These are phyloP conservation scores for Raffaelea deltoideospora DNA, from an alignment of 2,329 filamentous ascomycete genomes.

Conservation along the genomic window DNA sequence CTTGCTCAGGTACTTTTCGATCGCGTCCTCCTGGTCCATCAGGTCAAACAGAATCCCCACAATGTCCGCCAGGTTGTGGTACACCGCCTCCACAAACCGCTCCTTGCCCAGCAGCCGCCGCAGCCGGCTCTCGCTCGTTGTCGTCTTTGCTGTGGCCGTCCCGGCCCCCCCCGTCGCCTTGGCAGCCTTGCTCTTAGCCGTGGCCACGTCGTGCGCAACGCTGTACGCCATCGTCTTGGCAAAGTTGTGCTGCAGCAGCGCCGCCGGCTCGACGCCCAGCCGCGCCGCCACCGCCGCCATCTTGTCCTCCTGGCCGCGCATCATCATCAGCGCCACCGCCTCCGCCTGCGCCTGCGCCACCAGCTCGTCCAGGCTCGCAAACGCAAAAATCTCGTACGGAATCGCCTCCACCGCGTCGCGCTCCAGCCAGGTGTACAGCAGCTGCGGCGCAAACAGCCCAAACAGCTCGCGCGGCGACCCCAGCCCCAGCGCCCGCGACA, in stretches of 20 bases:
- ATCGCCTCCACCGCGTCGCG: conserved; percentile 51
- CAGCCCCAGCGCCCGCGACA: conserved; percentile 52
- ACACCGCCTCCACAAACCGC: conserved; percentile 45
- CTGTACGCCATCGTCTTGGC: conserved; percentile 70
- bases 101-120: conserved; percentile 55
- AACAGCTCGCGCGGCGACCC: conserved; percentile 58
- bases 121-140: conserved; percentile 54
- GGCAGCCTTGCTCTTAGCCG: conserved; percentile 20
- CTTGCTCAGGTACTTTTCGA: conserved; percentile 52
- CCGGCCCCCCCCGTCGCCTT: conserved; percentile 37
- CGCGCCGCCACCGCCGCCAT: conserved; percentile 42
- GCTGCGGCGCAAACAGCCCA: conserved; percentile 68
- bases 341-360: conserved; percentile 60
- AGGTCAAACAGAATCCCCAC: conserved; percentile 61
- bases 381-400: conserved; percentile 77
- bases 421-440: conserved; percentile 83
- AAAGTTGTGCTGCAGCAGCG: conserved; percentile 55
- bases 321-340: conserved; percentile 62
- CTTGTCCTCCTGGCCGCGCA: conserved; percentile 58
- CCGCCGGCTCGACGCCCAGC: conserved; percentile 35
- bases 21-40: conserved; percentile 60
- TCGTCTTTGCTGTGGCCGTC: no score
- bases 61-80: conserved; percentile 60
- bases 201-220: conserved; percentile 57
- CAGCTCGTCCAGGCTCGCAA: conserved; percentile 51